Conservation (phyloP, 1,284 basidiomycete species). For the Boletus smithii region DNA sequence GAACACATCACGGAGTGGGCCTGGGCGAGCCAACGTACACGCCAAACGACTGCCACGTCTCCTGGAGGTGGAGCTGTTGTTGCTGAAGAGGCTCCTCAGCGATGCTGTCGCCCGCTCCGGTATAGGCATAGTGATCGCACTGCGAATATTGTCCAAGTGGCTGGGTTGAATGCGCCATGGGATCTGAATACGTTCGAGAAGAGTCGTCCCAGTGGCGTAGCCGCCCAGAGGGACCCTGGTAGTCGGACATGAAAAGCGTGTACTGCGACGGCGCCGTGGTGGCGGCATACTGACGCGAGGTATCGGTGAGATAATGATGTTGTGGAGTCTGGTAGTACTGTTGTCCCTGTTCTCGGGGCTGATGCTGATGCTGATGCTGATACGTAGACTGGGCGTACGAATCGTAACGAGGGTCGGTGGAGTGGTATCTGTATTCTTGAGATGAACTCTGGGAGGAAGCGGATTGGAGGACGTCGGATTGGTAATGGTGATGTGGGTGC, state of each 20-base stretch:
- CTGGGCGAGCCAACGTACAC: constrained; percentile 41
- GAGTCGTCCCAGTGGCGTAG: constrained; percentile 14
- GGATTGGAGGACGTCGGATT: constrained; percentile 15
- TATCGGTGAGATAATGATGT: constrained; percentile 39
- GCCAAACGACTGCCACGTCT: constrained; percentile 59
- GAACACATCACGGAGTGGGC: constrained; percentile 3
- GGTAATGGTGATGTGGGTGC: constrained; percentile 11
- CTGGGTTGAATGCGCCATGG: background rate
- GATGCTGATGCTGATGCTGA: constrained; percentile 4
- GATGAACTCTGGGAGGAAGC: constrained; percentile 21
- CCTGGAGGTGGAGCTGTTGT: constrained; percentile 46
- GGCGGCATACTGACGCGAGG: constrained; percentile 29
- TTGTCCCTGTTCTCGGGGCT: constrained; percentile 12
- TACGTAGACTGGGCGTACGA: constrained; percentile 12
- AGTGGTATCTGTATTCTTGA: constrained; percentile 23
- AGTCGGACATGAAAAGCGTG: background rate
- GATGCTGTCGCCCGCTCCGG: background rate
- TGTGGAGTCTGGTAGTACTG: constrained; percentile 10
- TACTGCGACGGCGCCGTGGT: constrained; percentile 5
- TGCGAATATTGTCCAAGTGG: constrained; percentile 3
- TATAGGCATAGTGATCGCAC: constrained; percentile 3
- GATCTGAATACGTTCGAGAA: constrained; percentile 1
- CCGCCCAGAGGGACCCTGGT: constrained; percentile 10
- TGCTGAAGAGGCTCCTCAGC: constrained; percentile 13
- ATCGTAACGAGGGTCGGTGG: constrained; percentile 7